Percentiles rank a stretch among this genome's conserved stretches.
phyloP scores from a whole-genome alignment of 2,329 filamentous ascomycete species.

The Ophiostoma fasciatum region DNA sequence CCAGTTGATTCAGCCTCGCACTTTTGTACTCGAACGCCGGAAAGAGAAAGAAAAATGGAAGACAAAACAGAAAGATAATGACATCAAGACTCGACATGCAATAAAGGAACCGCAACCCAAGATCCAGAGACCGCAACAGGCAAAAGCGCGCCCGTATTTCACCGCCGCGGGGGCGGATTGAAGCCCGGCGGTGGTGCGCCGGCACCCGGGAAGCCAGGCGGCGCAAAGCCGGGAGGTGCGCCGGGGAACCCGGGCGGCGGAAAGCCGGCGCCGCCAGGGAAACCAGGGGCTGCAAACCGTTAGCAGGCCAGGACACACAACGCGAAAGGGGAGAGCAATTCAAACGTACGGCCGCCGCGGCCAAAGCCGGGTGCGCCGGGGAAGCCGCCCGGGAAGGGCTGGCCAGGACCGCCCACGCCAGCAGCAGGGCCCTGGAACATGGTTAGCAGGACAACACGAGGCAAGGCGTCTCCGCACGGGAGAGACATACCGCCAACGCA shows the following conservation, averaged over 20 bases:
- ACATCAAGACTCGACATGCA: neutral
- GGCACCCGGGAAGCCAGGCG: constrained; percentile 26
- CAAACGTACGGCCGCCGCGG: constrained; percentile 37
- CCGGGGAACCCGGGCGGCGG: constrained; percentile 27
- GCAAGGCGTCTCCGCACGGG: too few relatives aligned
- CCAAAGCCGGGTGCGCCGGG: constrained; percentile 37
- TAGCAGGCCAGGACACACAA: too few relatives aligned
- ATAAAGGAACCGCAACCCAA: neutral
- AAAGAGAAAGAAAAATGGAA: neutral
- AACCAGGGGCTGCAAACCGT: constrained; percentile 24
- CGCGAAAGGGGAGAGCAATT: constrained; percentile 3
- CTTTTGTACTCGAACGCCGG: too few relatives aligned
- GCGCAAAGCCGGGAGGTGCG: constrained; percentile 7
- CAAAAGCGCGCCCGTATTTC: constrained; percentile 11
- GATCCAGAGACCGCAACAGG: neutral
- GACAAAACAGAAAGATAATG: neutral
- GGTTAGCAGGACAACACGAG: constrained; percentile 12
- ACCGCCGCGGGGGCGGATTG: constrained; percentile 54
- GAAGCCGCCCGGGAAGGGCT: constrained; percentile 39
- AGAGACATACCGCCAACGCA: constrained; percentile 56
- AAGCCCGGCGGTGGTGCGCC: constrained; percentile 55
- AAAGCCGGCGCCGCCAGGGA: constrained; percentile 6
- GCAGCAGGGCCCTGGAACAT: constrained; percentile 55
- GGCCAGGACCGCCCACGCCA: constrained; percentile 60
- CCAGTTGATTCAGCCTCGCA: too few relatives aligned